Percentiles rank a stretch among this genome's conserved stretches.
These are phyloP conservation scores for Quercus alba DNA, from an alignment of 306 rosid species.

Conservation along the genomic window DNA sequence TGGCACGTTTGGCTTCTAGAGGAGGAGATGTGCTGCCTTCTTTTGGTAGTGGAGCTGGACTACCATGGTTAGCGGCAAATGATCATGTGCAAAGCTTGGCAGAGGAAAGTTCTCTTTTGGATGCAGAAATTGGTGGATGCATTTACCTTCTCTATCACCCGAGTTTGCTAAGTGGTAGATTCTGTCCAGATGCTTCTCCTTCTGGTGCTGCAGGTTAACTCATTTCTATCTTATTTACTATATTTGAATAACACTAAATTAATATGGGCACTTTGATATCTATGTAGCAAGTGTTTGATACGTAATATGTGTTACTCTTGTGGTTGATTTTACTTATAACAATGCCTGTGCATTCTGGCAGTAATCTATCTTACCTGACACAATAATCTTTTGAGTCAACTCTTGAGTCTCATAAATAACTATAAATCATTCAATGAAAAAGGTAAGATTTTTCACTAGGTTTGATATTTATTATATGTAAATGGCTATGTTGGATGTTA, in stretches of 20 bases:
- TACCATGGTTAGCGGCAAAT: slow-evolving; percentile 87
- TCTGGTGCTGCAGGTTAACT: slow-evolving; percentile 82
- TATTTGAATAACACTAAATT: not conserved
- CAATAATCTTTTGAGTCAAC: not conserved
- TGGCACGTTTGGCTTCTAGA: slow-evolving; percentile 85
- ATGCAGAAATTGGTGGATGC: slow-evolving; percentile 89
- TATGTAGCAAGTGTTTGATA: not conserved
- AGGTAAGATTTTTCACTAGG: not conserved
- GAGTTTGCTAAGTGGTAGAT: slow-evolving; percentile 82
- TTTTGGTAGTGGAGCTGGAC: slow-evolving; percentile 91
- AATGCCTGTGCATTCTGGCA: not conserved
- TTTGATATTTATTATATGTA: not conserved
- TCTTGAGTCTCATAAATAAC: no score
- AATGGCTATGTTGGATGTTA: not conserved
- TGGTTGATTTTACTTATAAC: not conserved
- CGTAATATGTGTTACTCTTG: not conserved
- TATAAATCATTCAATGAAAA: no score
- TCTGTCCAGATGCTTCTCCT: slow-evolving; percentile 99
- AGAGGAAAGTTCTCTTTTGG: slow-evolving; percentile 80
- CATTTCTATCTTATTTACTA: slow-evolving; percentile 27
- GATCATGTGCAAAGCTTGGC: slow-evolving; percentile 59
- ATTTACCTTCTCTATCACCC: slow-evolving; percentile 96
- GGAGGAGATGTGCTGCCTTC: slow-evolving; percentile 93
- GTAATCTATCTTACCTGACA: not conserved
- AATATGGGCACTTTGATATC: not conserved